Percentiles rank a stretch among this genome's conserved stretches.
These are phyloP conservation scores for Cladophialophora immunda DNA, from an alignment of 2,329 filamentous ascomycete genomes.

Conservation along the genomic window DNA sequence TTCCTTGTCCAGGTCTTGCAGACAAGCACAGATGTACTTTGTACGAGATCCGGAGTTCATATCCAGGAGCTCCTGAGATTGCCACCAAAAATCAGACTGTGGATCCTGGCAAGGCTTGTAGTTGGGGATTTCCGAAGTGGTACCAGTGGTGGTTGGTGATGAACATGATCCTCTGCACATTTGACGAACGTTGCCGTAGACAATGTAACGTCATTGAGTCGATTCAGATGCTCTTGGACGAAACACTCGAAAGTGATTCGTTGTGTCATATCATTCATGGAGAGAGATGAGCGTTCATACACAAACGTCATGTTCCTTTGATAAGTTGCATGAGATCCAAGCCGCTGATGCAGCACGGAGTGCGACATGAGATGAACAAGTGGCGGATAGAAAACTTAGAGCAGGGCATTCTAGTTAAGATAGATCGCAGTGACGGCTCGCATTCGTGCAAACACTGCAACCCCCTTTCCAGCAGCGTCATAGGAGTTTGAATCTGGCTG, in stretches of 20 bases:
- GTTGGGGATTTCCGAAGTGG: background rate
- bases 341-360: background rate
- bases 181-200: background rate
- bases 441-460: background rate
- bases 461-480: background rate
- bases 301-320: background rate
- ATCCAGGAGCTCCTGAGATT: background rate
- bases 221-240: background rate
- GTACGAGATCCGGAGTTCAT: background rate
- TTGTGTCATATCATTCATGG: background rate
- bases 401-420: background rate
- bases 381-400: background rate
- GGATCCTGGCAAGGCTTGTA: background rate
- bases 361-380: background rate
- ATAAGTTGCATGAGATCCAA: background rate
- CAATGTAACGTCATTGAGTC: background rate
- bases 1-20: background rate
- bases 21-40: background rate
- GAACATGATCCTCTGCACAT: background rate
- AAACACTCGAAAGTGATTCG: background rate
- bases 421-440: background rate
- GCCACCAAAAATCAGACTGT: background rate
- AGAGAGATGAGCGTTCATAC: background rate
- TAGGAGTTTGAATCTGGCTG: background rate
- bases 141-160: background rate